A percentile compares a stretch with the other conserved stretches of the same genome.
Evolutionary conservation across 208 protist species (phyloP).

Genomic region (Trypanosomatidae sp.): DNA sequence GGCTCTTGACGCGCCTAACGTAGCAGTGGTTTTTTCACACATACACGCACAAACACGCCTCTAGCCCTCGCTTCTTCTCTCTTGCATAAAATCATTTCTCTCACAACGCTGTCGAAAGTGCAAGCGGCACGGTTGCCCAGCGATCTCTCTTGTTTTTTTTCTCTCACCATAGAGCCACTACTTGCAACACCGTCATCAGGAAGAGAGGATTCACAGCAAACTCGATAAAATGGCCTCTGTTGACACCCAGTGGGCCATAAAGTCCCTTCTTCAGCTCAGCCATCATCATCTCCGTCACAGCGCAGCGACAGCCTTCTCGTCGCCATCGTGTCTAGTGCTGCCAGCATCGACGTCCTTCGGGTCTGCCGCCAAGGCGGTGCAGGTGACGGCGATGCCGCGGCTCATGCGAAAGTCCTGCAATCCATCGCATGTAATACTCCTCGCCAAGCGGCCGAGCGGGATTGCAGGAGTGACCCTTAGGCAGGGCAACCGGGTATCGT

Average conservation of each 20-base stretch:
- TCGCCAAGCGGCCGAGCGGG: conserved; percentile 31
- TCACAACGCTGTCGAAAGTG: background rate
- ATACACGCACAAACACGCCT: background rate
- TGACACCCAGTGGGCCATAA: conserved; percentile 25
- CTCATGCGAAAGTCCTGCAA: conserved; percentile 10
- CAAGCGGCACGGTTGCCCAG: background rate
- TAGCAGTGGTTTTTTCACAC: background rate
- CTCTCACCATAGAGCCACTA: background rate
- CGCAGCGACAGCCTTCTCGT: background rate
- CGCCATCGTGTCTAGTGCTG: background rate
- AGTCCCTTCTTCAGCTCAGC: conserved; percentile 29
- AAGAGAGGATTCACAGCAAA: background rate
- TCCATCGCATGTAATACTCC: conserved; percentile 25
- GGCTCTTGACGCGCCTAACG: too few relatives aligned
- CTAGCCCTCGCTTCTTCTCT: background rate
- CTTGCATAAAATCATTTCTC: background rate
- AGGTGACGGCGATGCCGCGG: conserved; percentile 12
- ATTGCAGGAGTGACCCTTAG: conserved; percentile 37
- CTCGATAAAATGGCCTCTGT: conserved; percentile 17
- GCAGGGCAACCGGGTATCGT: conserved; percentile 12
- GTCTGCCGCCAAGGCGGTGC: conserved; percentile 8
- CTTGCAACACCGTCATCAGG: background rate
- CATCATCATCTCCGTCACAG: conserved; percentile 23
- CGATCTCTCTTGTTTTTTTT: background rate
- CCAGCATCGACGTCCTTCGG: background rate